A percentile compares a stretch with the other conserved stretches of the same genome.
Conservation (phyloP, 257 asterid genomes). For the Oldenlandia corymbosa region DNA sequence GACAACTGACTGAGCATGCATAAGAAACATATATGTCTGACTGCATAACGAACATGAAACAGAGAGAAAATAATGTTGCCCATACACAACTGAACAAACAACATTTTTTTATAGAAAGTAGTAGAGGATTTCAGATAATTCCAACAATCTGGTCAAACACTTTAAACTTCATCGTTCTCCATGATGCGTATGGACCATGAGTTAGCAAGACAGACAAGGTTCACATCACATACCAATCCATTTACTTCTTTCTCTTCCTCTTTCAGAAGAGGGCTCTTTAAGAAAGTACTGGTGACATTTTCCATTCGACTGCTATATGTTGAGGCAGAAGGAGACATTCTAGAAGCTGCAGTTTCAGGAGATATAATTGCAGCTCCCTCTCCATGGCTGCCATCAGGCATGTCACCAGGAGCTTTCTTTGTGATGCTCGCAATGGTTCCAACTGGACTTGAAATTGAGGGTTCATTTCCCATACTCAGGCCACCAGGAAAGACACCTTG, state of each 20-base stretch:
- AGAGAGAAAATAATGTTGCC: not conserved
- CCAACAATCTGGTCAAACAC: not conserved
- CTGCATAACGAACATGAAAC: not conserved
- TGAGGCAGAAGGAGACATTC: constrained; percentile 28
- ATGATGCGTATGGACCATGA: too few relatives aligned
- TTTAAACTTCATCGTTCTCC: too few relatives aligned
- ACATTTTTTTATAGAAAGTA: too few relatives aligned
- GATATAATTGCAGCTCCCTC: constrained; percentile 31
- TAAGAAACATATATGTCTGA: not conserved
- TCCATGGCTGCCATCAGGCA: constrained; percentile 23
- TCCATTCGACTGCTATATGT: constrained; percentile 54
- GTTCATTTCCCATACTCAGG: constrained; percentile 24
- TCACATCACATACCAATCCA: constrained; percentile 44
- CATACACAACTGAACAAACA: not conserved
- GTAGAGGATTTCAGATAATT: not conserved
- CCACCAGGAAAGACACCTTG: constrained; percentile 48
- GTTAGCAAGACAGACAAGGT: constrained; percentile 1
- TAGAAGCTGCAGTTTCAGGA: constrained; percentile 28
- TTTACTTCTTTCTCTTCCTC: constrained; percentile 41
- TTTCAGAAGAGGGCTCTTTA: constrained; percentile 50
- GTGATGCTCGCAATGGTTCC: constrained; percentile 32
- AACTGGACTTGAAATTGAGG: constrained; percentile 28
- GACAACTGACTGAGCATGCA: not conserved
- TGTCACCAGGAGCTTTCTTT: constrained; percentile 28
- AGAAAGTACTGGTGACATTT: constrained; percentile 48